Conservation (phyloP, 202 grass and related monocot genomes). For the Schoenoplectus tabernaemontani region DNA sequence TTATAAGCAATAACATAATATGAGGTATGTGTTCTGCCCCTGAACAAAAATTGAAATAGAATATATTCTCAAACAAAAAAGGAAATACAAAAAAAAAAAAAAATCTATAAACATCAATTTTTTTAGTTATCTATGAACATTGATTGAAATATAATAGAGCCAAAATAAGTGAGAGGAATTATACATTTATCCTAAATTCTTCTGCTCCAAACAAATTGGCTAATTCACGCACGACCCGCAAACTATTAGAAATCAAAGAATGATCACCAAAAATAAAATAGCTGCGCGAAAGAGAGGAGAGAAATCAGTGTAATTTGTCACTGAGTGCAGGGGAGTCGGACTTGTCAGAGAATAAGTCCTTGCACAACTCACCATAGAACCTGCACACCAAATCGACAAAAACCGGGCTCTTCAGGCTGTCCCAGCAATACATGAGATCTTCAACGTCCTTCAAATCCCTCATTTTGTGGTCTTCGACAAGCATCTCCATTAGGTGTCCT, state of each 20-base stretch:
- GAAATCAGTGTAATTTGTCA: neutral
- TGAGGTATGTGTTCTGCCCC: neutral
- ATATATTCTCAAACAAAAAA: conserved; percentile 1
- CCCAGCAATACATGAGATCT: conserved; percentile 33
- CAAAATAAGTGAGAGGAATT: neutral
- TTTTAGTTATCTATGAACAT: neutral
- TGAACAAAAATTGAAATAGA: neutral
- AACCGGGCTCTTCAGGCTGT: conserved; percentile 26
- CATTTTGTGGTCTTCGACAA: conserved; percentile 34
- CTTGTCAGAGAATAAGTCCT: conserved; percentile 31
- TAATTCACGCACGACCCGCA: neutral
- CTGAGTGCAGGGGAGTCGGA: neutral
- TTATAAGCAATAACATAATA: neutral
- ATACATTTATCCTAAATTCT: neutral
- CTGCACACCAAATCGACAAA: conserved; percentile 29
- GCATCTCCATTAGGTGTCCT: conserved; percentile 29
- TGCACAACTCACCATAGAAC: conserved; percentile 44
- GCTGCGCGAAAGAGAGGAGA: neutral
- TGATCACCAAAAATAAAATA: neutral
- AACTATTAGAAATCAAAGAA: neutral
- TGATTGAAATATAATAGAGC: neutral
- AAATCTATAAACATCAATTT: neutral
- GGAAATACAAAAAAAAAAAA: neutral
- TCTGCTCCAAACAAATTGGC: neutral
- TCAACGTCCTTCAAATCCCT: conserved; percentile 37